Percentiles rank a stretch among this genome's conserved stretches.
phyloP scores from a whole-genome alignment of 139 green algal species.

The Diplosphaera chodatii region DNA sequence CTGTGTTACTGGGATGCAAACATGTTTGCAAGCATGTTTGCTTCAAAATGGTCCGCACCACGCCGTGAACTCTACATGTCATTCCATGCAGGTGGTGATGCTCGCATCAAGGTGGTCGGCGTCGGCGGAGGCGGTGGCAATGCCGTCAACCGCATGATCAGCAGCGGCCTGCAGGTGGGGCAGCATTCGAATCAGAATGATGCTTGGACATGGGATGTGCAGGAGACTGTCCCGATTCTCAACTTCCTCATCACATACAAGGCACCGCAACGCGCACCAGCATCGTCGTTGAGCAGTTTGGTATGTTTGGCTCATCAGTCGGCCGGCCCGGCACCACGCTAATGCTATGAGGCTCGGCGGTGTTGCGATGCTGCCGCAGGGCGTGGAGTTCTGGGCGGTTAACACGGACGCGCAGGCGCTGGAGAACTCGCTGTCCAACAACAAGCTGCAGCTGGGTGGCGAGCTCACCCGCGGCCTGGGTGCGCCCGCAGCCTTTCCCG shows the following conservation, averaged over 20 bases:
- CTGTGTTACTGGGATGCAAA: no score
- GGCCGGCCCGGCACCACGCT: no score
- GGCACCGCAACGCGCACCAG: no score
- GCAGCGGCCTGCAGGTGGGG: conserved; percentile 73
- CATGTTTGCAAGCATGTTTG: no score
- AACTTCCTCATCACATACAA: no score
- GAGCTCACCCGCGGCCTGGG: conserved; percentile 87
- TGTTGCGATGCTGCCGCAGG: conserved; percentile 33
- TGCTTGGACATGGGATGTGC: no score
- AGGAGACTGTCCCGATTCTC: no score
- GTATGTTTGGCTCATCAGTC: no score
- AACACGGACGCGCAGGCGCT: conserved; percentile 97
- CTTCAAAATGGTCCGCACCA: no score
- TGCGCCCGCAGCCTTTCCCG: conserved; percentile 10
- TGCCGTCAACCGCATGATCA: conserved; percentile 97
- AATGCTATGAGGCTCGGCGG: no score
- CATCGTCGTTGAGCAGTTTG: no score
- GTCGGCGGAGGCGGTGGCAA: conserved; percentile 93
- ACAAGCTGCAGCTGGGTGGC: conserved; percentile 90
- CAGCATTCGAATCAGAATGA: no score
- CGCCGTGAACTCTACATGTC: background rate
- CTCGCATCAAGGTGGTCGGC: conserved; percentile 88
- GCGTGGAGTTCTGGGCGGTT: conserved; percentile 87
- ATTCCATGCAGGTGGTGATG: conserved; percentile 40
- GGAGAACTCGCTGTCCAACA: conserved; percentile 63